phyloP scores from a whole-genome alignment of 192 early-diverging fungal genomes.

The Thoreauomyces humboldtii region DNA sequence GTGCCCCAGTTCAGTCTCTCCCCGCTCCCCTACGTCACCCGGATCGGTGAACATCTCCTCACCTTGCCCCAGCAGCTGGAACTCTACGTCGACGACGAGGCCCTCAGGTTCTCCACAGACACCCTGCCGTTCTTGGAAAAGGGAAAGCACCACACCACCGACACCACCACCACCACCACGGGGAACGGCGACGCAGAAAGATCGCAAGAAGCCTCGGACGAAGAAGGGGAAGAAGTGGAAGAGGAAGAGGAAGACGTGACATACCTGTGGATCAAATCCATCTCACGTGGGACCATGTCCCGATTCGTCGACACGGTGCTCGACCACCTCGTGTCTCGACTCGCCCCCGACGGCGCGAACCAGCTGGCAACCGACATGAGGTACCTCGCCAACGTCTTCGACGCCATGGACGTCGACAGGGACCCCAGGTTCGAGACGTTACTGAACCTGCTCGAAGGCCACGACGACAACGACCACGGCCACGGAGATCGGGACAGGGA shows the following conservation, averaged over 20 bases:
- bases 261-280: conserved; percentile 68
- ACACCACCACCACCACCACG: conserved; percentile 6
- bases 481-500: not conserved
- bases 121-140: conserved; percentile 48
- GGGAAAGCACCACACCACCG: not conserved
- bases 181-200: not conserved
- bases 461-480: not conserved
- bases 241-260: conserved; percentile 40
- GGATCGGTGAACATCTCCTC: conserved; percentile 65
- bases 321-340: conserved; percentile 28
- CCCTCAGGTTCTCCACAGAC: conserved; percentile 44
- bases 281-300: conserved; percentile 61
- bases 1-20: conserved; percentile 64
- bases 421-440: not conserved
- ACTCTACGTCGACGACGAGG: conserved; percentile 54
- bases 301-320: conserved; percentile 37
- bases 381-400: conserved; percentile 61
- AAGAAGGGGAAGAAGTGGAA: not conserved
- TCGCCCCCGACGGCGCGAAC: conserved; percentile 46
- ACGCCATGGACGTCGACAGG: conserved; percentile 50
- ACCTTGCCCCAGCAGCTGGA: conserved; percentile 70
- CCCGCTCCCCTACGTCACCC: conserved; percentile 66
- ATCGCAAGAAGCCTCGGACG: conserved; percentile 7
- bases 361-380: conserved; percentile 65
- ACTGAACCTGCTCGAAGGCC: not conserved